Base-by-base conservation (phyloP, 352 stramenopile genomes). In the Phytophthora melonis region DNA sequence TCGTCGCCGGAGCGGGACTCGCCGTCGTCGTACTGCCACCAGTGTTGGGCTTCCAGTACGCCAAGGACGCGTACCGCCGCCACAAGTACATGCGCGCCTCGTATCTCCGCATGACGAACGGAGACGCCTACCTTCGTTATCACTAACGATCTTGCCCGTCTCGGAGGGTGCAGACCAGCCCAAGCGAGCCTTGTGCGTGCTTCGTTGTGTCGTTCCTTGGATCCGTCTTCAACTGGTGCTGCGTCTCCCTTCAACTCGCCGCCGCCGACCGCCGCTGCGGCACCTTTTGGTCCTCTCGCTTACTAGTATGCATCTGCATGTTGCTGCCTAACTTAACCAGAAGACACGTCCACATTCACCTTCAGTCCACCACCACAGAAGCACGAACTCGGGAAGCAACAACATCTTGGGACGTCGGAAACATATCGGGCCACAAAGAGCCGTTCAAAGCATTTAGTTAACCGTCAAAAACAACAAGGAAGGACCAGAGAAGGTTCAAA, bases 1-100 rank as follows among this genome's bases (percentile, higher is more conserved):
- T 79, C 3, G 78, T 91, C 2, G 81, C 86, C 0, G 87, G 84
- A 11, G 82, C 78, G 9, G 87, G 89, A 21, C 66, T 96, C 54
- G 89, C 87, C 3, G 79, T 89, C 11, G 83, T 93, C 18, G 83
- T 94, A 30, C 55, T 93, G 30, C 89, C 89, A 3, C 85, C 89
- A 14, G 64, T 94, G n/a, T 32, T 96, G 21, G 80, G 84, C 11
- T 89, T 82, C 63, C 82, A 92, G 63, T 85, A 86, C 63, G 73
- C 68, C 36, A 90, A 87, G 54, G 75, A 84, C 49, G 74, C 78
- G 34, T 84, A 80, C 23, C 80, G 83, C 16, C 71, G 73, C 19
- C 74, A 79, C 52, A 83, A 77, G 57, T 84, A 86, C 54, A 69
- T 78, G 55, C 75, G 70, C 18, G 61, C 74, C 19, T 84, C 82